A percentile compares a stretch with the other conserved stretches of the same genome.
Evolutionary conservation across 2,329 filamentous ascomycete genomes (phyloP).

Genomic region (Colletotrichum sp.): DNA sequence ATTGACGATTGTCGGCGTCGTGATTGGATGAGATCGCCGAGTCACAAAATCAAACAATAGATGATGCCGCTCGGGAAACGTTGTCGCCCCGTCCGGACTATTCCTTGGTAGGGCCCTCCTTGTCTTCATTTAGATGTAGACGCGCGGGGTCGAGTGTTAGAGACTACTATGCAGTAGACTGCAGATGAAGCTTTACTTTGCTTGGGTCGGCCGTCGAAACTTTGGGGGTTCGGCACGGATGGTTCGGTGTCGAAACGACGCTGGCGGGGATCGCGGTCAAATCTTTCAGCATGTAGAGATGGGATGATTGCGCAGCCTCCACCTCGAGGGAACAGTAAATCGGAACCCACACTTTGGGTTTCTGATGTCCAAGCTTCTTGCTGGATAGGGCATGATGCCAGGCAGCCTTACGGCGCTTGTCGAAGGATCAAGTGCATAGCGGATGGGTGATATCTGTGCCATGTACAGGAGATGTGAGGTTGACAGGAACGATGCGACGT

Average conservation of each 20-base stretch:
- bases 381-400: neutral
- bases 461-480: neutral
- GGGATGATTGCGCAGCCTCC: neutral
- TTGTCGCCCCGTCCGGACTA: neutral
- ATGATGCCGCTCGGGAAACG: neutral
- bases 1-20: neutral
- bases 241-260: neutral
- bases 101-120: neutral
- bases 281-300: neutral
- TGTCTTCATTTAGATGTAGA: neutral
- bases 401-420: neutral
- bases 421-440: neutral
- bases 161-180: too few species aligned
- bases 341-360: neutral
- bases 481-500: neutral
- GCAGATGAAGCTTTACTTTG: neutral
- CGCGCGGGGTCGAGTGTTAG: neutral
- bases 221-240: neutral
- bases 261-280: neutral
- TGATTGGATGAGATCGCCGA: neutral
- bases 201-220: neutral
- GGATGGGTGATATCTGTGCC: fast-evolving
- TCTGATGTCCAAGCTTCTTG: neutral
- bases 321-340: neutral
- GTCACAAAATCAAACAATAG: neutral